Percentiles rank a stretch among this genome's conserved stretches.
These are phyloP conservation scores for Penicillium robsamsonii DNA, from an alignment of 495 filamentous ascomycete species.

Conservation along the genomic window DNA sequence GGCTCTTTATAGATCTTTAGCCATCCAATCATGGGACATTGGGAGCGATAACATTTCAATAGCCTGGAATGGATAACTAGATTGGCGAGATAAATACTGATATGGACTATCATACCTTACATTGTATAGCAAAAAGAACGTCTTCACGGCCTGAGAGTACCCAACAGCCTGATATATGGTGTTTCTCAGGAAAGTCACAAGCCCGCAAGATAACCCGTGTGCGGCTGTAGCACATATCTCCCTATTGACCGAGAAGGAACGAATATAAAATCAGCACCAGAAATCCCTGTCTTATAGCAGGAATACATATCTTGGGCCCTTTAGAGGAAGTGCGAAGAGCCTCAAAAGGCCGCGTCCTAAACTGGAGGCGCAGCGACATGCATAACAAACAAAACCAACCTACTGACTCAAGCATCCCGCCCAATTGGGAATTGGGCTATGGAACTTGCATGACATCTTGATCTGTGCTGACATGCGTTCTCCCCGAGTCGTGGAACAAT, in stretches of 20 bases:
- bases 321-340: background rate
- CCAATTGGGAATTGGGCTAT: background rate
- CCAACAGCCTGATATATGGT: background rate
- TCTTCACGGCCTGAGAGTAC: background rate
- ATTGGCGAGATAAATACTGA: background rate
- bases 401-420: background rate
- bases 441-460: background rate
- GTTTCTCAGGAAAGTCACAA: background rate
- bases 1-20: background rate
- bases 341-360: background rate
- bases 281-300: background rate
- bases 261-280: background rate
- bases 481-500: background rate
- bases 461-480: background rate
- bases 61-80: background rate
- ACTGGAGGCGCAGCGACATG: background rate
- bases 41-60: background rate
- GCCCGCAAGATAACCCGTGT: background rate
- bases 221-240: background rate
- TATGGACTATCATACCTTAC: background rate
- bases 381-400: background rate
- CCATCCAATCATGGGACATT: background rate
- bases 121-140: background rate
- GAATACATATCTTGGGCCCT: background rate
- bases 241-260: background rate